Evolutionary conservation across 1,284 basidiomycete species (phyloP), one percentile per base, ranked within the genome.

Genomic region (Cutaneotrichosporon arboriforme): DNA sequence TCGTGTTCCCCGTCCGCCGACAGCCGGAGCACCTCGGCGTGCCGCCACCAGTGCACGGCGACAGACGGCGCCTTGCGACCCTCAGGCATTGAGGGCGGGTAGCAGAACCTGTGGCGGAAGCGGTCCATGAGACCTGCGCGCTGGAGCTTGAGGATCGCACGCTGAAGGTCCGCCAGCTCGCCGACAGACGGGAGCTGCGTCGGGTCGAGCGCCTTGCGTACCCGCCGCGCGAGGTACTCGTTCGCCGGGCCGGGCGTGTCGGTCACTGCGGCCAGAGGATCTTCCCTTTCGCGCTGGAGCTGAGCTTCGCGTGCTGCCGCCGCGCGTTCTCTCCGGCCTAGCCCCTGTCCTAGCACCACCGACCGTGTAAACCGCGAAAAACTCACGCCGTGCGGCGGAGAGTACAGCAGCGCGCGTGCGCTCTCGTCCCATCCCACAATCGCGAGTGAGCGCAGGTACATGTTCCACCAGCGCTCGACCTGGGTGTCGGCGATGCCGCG

Each of bases 21-120:
- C 18, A 58, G 52, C 4, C 62, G 60, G n/a, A 65, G 47, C 21
- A 71, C 59, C 18, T 62, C 49, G 4, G 68, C 66, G 44, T 68
- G 65, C 14, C 52, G 41, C 68, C 67, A 71, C 52, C 57, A 48
- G 42, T 45, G 45, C 3, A 31, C 34, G 10, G 41, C 40, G 1
- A 57, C 49, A 7, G 55, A 61, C 4, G 58, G 51, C 3, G 48
- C 23, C 7, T 40, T 44, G 40, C 52, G 46, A 14, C 46, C 54
- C 3, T 9, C 34, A 13, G 35, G 47, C 4, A 40, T 51, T 3
- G 26, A 35, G 1, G 51, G 37, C 4, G 49, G 34, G 7, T 41
- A 41, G 8, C 40, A 45, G 56, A 66, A 64, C 4, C 55, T 49
- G 8, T 33, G 21, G 13, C 54, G 37, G 39, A 63, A 63, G 10